Percentiles rank a stretch among this genome's conserved stretches.
These are phyloP conservation scores for Cucurbita argyrosperma DNA, from an alignment of 306 rosid genomes.

Conservation along the genomic window DNA sequence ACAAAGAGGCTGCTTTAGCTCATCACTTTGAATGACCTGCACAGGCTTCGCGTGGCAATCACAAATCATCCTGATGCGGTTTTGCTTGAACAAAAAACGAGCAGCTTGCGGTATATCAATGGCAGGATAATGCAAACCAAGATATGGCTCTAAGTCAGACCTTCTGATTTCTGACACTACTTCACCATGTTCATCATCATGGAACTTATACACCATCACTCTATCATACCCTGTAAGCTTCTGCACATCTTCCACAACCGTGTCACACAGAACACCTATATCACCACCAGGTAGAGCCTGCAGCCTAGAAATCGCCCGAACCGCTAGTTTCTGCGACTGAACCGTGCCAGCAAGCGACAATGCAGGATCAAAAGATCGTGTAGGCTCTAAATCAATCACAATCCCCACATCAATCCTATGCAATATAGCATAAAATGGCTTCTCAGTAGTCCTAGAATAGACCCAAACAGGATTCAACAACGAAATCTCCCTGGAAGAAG, in stretches of 20 bases:
- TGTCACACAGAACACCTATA: slow-evolving; percentile 45
- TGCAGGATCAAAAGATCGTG: slow-evolving; percentile 46
- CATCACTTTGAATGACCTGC: slow-evolving; percentile 40
- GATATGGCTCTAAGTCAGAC: slow-evolving; percentile 55
- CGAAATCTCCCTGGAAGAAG: slow-evolving; percentile 38
- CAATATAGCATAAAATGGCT: slow-evolving; percentile 63
- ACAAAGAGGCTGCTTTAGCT: slow-evolving; percentile 46
- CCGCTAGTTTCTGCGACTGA: slow-evolving; percentile 74
- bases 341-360: slow-evolving; percentile 65
- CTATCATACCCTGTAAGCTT: slow-evolving; percentile 79
- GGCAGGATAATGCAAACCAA: slow-evolving; percentile 80
- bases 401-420: slow-evolving; percentile 77
- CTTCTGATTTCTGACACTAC: slow-evolving; percentile 67
- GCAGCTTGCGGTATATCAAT: slow-evolving; percentile 75
- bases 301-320: slow-evolving; percentile 67
- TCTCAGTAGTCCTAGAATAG: slow-evolving; percentile 33
- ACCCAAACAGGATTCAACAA: slow-evolving; percentile 65
- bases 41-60: slow-evolving; percentile 67
- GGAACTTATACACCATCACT: slow-evolving; percentile 80
- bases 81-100: slow-evolving; percentile 74
- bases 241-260: slow-evolving; percentile 59
- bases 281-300: slow-evolving; percentile 71
- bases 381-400: slow-evolving; percentile 79
- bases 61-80: slow-evolving; percentile 51
- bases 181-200: slow-evolving; percentile 85